A percentile compares a stretch with the other conserved stretches of the same genome.
Evolutionary conservation across 2,329 filamentous ascomycete species (phyloP).

Genomic region (Ophiostoma piceae): DNA sequence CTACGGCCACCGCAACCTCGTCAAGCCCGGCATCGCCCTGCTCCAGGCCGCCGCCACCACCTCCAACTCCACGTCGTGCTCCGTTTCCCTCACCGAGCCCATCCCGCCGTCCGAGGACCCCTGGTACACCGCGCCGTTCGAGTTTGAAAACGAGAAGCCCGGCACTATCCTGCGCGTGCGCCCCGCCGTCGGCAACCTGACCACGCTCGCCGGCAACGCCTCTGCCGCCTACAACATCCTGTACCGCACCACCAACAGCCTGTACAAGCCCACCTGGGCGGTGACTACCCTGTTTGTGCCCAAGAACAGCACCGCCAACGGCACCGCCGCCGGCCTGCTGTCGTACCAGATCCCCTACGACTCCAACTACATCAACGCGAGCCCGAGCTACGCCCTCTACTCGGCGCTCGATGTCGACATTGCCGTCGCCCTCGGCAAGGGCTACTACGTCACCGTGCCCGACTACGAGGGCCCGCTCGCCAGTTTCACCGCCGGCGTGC

Average conservation of each 20-base stretch:
- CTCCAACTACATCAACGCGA: slow-evolving; percentile 37
- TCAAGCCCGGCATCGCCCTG: neutral
- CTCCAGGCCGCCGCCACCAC: neutral
- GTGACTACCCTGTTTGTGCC: slow-evolving; percentile 38
- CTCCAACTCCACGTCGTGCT: neutral
- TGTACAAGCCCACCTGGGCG: slow-evolving; percentile 36
- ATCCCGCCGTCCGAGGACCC: slow-evolving; percentile 33
- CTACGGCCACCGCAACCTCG: slow-evolving; percentile 1
- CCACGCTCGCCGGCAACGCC: slow-evolving; percentile 25
- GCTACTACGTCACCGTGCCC: slow-evolving; percentile 43
- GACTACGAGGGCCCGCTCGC: slow-evolving; percentile 43
- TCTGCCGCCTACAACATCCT: slow-evolving; percentile 36
- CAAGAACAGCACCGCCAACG: neutral
- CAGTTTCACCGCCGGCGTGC: slow-evolving; percentile 40
- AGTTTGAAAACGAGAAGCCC: slow-evolving; percentile 30
- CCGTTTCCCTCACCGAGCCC: slow-evolving; percentile 24
- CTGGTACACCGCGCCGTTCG: slow-evolving; percentile 34
- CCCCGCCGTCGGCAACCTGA: slow-evolving; percentile 31
- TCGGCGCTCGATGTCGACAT: slow-evolving; percentile 31
- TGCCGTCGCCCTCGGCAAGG: slow-evolving; percentile 36
- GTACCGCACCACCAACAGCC: slow-evolving; percentile 37
- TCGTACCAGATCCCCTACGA: slow-evolving; percentile 42
- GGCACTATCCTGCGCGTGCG: slow-evolving; percentile 34
- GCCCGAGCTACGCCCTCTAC: slow-evolving; percentile 37
- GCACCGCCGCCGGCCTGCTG: slow-evolving; percentile 30